These are phyloP conservation scores for Chimonanthus praecox DNA, from an alignment of 164 flowering plant species.

Conservation along the genomic window DNA sequence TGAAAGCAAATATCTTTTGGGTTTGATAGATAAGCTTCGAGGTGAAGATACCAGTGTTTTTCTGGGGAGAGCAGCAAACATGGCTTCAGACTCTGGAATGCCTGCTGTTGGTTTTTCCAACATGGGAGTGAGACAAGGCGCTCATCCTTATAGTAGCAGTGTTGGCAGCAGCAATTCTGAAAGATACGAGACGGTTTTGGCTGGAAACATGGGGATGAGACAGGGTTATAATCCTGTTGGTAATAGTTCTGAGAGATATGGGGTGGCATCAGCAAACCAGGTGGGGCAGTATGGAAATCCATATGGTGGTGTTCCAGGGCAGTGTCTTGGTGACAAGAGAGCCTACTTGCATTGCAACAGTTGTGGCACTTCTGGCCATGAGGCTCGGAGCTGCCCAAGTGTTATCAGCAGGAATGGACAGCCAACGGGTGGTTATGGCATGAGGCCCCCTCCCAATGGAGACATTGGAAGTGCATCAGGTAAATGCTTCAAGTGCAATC, in stretches of 20 bases:
- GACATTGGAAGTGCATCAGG: slow-evolving; percentile 26
- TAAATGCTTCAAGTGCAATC: slow-evolving; percentile 73
- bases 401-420: slow-evolving; percentile 38
- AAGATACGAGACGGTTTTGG: slow-evolving; percentile 11
- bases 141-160: slow-evolving; percentile 20
- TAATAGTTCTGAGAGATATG: slow-evolving; percentile 10
- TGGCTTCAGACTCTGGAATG: slow-evolving; percentile 21
- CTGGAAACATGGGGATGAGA: slow-evolving; percentile 23
- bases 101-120: slow-evolving; percentile 22
- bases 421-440: slow-evolving; percentile 29
- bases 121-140: slow-evolving; percentile 22
- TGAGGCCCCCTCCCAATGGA: slow-evolving; percentile 19
- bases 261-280: slow-evolving; percentile 32
- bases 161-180: slow-evolving; percentile 20
- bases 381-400: slow-evolving; percentile 61
- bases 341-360: slow-evolving; percentile 35
- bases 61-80: slow-evolving; percentile 21
- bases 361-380: slow-evolving; percentile 69
- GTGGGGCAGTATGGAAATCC: slow-evolving; percentile 47
- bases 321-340: neutral
- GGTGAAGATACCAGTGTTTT: slow-evolving; percentile 27
- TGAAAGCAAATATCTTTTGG: slow-evolving; percentile 59
- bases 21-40: slow-evolving; percentile 42
- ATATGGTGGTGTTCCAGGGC: slow-evolving; percentile 23
- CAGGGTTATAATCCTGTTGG: slow-evolving; percentile 27